phyloP scores from a whole-genome alignment of 495 filamentous ascomycete species.

The Staphylotrichum longicolle region DNA sequence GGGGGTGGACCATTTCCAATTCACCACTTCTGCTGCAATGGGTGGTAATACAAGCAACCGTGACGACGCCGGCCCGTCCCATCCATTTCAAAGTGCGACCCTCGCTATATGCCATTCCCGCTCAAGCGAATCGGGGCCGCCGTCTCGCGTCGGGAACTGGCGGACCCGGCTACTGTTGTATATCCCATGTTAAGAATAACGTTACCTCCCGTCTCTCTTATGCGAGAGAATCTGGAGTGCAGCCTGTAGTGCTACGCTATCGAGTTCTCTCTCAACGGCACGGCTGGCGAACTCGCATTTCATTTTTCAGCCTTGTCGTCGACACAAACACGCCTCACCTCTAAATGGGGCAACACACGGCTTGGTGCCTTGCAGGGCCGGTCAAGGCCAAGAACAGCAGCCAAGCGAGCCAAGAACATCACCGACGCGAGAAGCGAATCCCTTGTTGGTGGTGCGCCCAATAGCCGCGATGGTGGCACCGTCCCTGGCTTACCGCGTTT shows the following conservation, averaged over 20 bases:
- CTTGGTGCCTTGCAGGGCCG: background rate
- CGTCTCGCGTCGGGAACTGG: slow-evolving; percentile 13
- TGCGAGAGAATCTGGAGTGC: slow-evolving; percentile 14
- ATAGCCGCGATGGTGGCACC: background rate
- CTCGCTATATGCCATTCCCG: background rate
- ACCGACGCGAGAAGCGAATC: background rate
- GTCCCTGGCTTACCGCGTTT: background rate
- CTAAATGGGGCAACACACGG: background rate
- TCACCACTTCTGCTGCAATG: background rate
- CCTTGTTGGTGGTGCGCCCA: background rate
- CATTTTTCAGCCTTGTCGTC: background rate
- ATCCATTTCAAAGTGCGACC: slow-evolving; percentile 1
- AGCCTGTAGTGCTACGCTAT: slow-evolving; percentile 3
- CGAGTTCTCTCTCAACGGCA: background rate
- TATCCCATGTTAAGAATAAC: slow-evolving; percentile 10
- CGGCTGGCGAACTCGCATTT: background rate
- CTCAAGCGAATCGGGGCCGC: slow-evolving; percentile 1
- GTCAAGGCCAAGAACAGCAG: background rate
- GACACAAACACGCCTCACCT: background rate
- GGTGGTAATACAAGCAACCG: background rate
- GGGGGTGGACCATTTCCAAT: background rate
- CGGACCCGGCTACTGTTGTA: slow-evolving; percentile 6
- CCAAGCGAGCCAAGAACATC: background rate
- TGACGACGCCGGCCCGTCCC: slow-evolving; percentile 2
- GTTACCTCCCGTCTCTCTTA: slow-evolving; percentile 7